Conservation (phyloP, 2,329 filamentous ascomycete species). For the Clonostachys rosea region DNA sequence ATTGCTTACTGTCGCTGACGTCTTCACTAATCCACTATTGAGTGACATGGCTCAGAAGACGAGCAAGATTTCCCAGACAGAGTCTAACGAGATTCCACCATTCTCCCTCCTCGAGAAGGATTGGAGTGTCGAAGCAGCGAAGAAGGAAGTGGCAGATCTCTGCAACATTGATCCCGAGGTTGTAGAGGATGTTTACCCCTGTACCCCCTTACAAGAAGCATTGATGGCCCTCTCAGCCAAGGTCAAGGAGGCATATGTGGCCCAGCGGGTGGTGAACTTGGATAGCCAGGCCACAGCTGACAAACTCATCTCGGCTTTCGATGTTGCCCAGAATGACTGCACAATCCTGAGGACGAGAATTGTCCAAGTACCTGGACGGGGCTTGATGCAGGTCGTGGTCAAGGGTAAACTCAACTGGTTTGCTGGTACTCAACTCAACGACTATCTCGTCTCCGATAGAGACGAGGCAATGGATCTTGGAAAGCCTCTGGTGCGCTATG, state of each 20-base stretch:
- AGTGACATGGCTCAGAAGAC: conserved; percentile 32
- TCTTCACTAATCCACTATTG: conserved; percentile 39
- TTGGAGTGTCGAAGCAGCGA: conserved; percentile 25
- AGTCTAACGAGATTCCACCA: conserved; percentile 16
- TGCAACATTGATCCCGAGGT: conserved; percentile 25
- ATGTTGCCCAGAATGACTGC: conserved; percentile 25
- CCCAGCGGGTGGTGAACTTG: conserved; percentile 40
- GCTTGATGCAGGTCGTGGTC: conserved; percentile 42
- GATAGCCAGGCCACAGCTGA: conserved; percentile 23
- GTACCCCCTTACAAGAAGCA: conserved; percentile 48
- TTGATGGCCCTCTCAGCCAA: conserved; percentile 48
- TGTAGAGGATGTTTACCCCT: conserved; percentile 49
- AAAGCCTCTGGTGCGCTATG: conserved; percentile 38
- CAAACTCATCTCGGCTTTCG: conserved; percentile 35
- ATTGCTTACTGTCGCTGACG: conserved; percentile 34
- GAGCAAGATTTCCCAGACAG: conserved; percentile 11
- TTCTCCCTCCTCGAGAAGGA: conserved; percentile 32
- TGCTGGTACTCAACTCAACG: conserved; percentile 23
- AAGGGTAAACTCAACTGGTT: conserved; percentile 28
- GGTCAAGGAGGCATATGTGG: conserved; percentile 45
- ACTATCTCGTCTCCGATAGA: conserved; percentile 33
- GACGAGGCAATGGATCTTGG: conserved; percentile 36
- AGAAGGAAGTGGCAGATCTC: conserved; percentile 28
- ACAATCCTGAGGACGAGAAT: conserved; percentile 44
- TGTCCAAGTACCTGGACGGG: conserved; percentile 34